Evolutionary conservation across 2,329 filamentous ascomycete species (phyloP).

Genomic region (Phyllosticta citriasiana): DNA sequence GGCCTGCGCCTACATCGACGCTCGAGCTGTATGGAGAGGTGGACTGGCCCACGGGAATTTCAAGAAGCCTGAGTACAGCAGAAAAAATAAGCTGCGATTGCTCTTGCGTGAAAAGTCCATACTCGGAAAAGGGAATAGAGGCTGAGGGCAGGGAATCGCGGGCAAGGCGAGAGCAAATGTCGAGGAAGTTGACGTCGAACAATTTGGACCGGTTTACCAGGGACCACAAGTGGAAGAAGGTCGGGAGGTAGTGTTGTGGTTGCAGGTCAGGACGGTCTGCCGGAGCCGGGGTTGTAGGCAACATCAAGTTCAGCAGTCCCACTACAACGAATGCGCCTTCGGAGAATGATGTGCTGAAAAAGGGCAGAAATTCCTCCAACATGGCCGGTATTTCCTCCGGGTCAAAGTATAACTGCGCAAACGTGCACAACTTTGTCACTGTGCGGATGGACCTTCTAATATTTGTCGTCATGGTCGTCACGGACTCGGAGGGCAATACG

Average conservation of each 20-base stretch:
- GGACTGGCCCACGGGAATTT: constrained; percentile 93
- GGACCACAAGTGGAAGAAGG: constrained; percentile 94
- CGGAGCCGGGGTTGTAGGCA: constrained; percentile 74
- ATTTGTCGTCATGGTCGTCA: constrained; percentile 50
- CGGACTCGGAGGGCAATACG: constrained; percentile 74
- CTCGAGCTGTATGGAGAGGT: constrained; percentile 77
- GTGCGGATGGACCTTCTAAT: constrained; percentile 59
- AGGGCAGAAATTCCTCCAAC: constrained; percentile 40
- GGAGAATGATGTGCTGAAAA: constrained; percentile 87
- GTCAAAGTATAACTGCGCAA: constrained; percentile 87
- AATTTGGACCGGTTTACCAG: constrained; percentile 80
- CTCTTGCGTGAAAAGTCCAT: constrained; percentile 85
- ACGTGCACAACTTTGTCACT: constrained; percentile 79
- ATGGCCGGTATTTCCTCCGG: constrained; percentile 73
- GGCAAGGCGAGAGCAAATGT: constrained; percentile 78
- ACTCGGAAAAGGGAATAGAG: constrained; percentile 70
- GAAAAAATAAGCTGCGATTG: constrained; percentile 93
- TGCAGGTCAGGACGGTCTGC: constrained; percentile 63
- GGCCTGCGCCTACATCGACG: constrained; percentile 72
- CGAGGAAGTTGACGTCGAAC: constrained; percentile 79
- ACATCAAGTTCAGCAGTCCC: constrained; percentile 72
- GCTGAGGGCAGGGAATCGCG: constrained; percentile 68
- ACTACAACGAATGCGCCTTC: constrained; percentile 91
- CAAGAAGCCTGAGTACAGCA: constrained; percentile 74
- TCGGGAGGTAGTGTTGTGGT: constrained; percentile 81